These are phyloP conservation scores for Agrocybe pediades DNA, from an alignment of 768 basidiomycete species.

Conservation along the genomic window DNA sequence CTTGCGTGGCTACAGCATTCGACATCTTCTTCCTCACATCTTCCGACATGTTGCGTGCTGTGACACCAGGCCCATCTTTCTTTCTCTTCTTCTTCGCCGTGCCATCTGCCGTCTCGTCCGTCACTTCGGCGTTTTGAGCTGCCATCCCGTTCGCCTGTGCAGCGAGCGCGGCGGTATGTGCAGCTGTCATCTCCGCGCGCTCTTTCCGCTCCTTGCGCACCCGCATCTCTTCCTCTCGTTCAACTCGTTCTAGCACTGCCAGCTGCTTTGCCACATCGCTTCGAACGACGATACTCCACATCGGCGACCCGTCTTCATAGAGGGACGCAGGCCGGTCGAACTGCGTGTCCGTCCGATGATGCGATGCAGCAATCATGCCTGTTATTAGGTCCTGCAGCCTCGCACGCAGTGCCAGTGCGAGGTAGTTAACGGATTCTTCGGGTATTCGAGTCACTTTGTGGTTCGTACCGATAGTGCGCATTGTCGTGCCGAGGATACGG, in stretches of 20 bases:
- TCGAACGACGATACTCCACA: conserved; percentile 83
- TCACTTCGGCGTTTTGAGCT: conserved; percentile 24
- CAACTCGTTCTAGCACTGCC: conserved; percentile 70
- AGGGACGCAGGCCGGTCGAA: conserved; percentile 67
- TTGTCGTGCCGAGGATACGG: conserved; percentile 60
- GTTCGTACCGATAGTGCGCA: conserved; percentile 65
- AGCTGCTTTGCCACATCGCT: conserved; percentile 82
- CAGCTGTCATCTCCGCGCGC: conserved; percentile 69
- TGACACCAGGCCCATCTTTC: conserved; percentile 81
- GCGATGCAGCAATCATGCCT: conserved; percentile 66
- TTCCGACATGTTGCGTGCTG: conserved; percentile 88
- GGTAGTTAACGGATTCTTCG: conserved; percentile 74
- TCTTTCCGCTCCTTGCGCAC: conserved; percentile 79
- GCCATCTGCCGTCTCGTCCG: conserved; percentile 26
- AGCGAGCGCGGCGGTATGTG: conserved; percentile 64
- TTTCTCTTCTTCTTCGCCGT: conserved; percentile 80
- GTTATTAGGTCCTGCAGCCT: conserved; percentile 72
- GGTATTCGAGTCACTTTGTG: conserved; percentile 70
- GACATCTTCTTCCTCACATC: conserved; percentile 92
- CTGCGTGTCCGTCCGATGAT: conserved; percentile 70
- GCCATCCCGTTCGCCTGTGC: conserved; percentile 52
- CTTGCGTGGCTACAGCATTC: conserved; percentile 86
- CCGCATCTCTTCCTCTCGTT: conserved; percentile 82
- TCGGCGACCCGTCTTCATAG: conserved; percentile 69
- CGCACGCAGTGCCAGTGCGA: conserved; percentile 76